A percentile compares a stretch with the other conserved stretches of the same genome.
Evolutionary conservation across 495 filamentous ascomycete genomes (phyloP).

Genomic region (Symbiotaphrina buchneri): DNA sequence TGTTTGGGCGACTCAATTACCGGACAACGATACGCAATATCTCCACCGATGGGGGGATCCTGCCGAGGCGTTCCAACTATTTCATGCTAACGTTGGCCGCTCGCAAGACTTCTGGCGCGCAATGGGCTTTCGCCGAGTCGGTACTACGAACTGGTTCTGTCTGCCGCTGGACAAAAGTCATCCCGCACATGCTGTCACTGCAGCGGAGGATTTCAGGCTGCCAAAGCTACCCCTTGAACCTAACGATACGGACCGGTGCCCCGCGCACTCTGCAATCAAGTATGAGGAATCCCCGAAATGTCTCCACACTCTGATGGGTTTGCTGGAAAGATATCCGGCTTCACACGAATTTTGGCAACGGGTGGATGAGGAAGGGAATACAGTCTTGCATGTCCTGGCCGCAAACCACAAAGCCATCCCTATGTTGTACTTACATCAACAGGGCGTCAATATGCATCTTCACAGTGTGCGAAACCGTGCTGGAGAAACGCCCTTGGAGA

Average conservation of each 20-base stretch:
- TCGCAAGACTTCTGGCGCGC: constrained; percentile 9
- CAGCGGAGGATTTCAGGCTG: constrained; percentile 9
- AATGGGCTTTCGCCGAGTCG: constrained; percentile 11
- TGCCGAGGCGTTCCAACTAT: background rate
- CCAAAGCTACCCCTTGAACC: too few species aligned
- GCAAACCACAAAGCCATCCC: too few species aligned
- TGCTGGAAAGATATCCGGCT: constrained; percentile 8
- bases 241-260: too few species aligned
- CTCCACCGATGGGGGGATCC: background rate
- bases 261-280: too few species aligned
- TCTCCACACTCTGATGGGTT: constrained; percentile 6
- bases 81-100: constrained; percentile 2
- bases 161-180: constrained; percentile 9
- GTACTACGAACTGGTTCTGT: constrained; percentile 10
- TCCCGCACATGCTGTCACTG: constrained; percentile 7
- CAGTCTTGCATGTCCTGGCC: background rate
- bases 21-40: background rate
- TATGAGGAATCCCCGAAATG: too few species aligned
- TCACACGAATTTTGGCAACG: too few species aligned
- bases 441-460: too few species aligned
- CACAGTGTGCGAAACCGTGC: background rate
- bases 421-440: too few species aligned
- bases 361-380: too few species aligned
- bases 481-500: background rate
- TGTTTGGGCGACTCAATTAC: background rate